Evolutionary conservation across 2,329 filamentous ascomycete genomes (phyloP), one percentile per base, ranked within the genome.

Genomic region (Trichophyton verrucosum): DNA sequence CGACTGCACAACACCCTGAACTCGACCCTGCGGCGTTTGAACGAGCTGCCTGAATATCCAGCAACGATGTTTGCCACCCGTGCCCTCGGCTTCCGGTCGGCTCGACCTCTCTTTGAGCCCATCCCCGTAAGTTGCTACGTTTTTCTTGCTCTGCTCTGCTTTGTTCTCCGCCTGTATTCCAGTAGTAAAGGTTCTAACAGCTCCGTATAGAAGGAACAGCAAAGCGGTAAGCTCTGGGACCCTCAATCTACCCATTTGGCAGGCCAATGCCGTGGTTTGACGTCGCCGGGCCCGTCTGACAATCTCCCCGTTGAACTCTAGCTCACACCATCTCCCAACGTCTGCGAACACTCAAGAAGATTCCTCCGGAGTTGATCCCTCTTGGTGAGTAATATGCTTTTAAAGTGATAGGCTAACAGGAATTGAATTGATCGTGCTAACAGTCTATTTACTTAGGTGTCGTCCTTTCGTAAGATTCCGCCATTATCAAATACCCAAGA

Each of bases 241-340:
- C n/a, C 49, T 24, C n/a, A 9, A 13, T 47, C 42, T 49, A 40
- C n/a, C 13, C 9, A 6, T 27, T 15, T 22, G 57, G 11, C 20
- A 22, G 38, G 49, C 9, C 49, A 53, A 53, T 53, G 49, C 49
- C 22, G n/a, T 11, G 55, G 1, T 44, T 33, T 24, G 47, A 44
- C 3, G 24, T 27, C 46, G 46, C 33, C 22, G 22, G 33, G 27
- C 38, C 3, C 22, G 7, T 59, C 61, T 64, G 59, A 64, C 53
- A 13, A 38, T 46, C 61, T 11, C 27, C 22, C 44, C 40, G n/a
- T 46, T 36, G 17, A 44, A 44, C 15, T n/a, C 30, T 69, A 99
- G 94, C 90, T 74, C 94, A 97, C 81, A 96, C 92, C 71, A 85
- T 97, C 77, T 96, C 92, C 67, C 94, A 97, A 81, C 89, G 92